Percentiles rank a stretch among this genome's conserved stretches.
Evolutionary conservation across 1,284 basidiomycete species (phyloP).

Genomic region (Rhodotorula mucilaginosa): DNA sequence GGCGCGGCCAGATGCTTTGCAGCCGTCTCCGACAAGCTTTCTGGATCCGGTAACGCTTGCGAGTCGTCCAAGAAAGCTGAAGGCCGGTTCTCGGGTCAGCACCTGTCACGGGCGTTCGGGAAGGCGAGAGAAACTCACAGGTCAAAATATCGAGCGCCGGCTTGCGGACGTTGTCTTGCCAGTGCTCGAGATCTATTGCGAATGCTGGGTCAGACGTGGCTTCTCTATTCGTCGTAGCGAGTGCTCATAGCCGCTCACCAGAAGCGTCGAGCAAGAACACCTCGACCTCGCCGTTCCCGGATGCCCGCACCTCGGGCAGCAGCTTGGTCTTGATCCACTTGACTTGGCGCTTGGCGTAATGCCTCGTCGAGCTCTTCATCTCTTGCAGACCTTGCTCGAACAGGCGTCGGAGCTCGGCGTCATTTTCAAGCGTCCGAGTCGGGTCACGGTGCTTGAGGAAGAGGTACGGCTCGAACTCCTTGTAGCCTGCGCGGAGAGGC

Average conservation of each 20-base stretch:
- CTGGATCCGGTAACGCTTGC: conserved; percentile 60
- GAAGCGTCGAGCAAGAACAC: conserved; percentile 69
- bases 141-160: conserved; percentile 43
- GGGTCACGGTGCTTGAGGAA: conserved; percentile 45
- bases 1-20: conserved; percentile 50
- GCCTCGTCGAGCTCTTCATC: conserved; percentile 83
- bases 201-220: too few species aligned
- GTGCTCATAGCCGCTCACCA: conserved; percentile 51
- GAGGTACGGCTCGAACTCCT: conserved; percentile 75
- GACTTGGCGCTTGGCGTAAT: conserved; percentile 88
- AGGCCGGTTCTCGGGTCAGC: conserved; percentile 2
- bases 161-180: conserved; percentile 52
- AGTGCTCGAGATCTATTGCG: conserved; percentile 58
- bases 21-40: conserved; percentile 58
- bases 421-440: conserved; percentile 44
- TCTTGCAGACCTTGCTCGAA: conserved; percentile 66
- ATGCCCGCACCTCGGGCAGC: conserved; percentile 66
- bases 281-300: conserved; percentile 46
- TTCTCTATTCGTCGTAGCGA: too few species aligned
- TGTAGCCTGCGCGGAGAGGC: conserved; percentile 65
- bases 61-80: conserved; percentile 62
- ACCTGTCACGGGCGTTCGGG: not conserved
- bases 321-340: conserved; percentile 92
- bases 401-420: conserved; percentile 27
- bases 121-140: conserved; percentile 12